phyloP scores from a whole-genome alignment of 2,329 filamentous ascomycete genomes.

The Westerdykella sp. region DNA sequence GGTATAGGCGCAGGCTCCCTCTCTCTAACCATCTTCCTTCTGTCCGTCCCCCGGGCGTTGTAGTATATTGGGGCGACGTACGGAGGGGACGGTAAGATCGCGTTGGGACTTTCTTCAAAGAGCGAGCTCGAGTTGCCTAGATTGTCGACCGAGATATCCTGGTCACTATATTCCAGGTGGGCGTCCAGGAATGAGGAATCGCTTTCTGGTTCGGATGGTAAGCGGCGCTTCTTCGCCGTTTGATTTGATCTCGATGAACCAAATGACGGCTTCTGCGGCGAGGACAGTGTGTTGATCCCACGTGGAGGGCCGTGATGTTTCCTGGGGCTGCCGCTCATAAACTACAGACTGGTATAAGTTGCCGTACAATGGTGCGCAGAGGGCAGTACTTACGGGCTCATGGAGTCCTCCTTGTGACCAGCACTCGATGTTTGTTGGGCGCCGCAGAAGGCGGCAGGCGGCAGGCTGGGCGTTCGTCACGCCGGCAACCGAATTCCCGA shows the following conservation, averaged over 20 bases:
- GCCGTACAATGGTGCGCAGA: neutral
- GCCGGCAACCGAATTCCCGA: slow-evolving; percentile 2
- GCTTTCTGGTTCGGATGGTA: slow-evolving; percentile 4
- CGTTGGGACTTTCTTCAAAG: slow-evolving; percentile 25
- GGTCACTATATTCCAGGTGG: slow-evolving; percentile 2
- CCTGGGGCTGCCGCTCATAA: slow-evolving; percentile 22
- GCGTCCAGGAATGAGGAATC: slow-evolving; percentile 3
- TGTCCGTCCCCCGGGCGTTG: neutral
- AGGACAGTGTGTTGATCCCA: slow-evolving; percentile 30
- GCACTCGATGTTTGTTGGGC: slow-evolving; percentile 7
- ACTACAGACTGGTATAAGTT: neutral
- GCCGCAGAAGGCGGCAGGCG: neutral
- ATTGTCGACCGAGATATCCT: slow-evolving; percentile 11
- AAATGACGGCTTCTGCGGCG: slow-evolving; percentile 28
- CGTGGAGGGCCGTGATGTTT: slow-evolving; percentile 30
- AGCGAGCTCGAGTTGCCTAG: slow-evolving; percentile 32
- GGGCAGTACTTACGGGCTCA: neutral
- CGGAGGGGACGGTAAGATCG: slow-evolving; percentile 7
- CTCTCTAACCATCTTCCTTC: slow-evolving; percentile 47
- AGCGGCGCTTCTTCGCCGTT: neutral
- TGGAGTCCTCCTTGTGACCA: neutral
- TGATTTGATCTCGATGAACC: neutral
- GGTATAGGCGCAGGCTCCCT: slow-evolving; percentile 41
- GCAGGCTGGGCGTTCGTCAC: slow-evolving; percentile 11
- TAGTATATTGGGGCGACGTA: neutral